Evolutionary conservation across 2,329 filamentous ascomycete species (phyloP).

Genomic region (Aspergillus fumigatiaffinis): DNA sequence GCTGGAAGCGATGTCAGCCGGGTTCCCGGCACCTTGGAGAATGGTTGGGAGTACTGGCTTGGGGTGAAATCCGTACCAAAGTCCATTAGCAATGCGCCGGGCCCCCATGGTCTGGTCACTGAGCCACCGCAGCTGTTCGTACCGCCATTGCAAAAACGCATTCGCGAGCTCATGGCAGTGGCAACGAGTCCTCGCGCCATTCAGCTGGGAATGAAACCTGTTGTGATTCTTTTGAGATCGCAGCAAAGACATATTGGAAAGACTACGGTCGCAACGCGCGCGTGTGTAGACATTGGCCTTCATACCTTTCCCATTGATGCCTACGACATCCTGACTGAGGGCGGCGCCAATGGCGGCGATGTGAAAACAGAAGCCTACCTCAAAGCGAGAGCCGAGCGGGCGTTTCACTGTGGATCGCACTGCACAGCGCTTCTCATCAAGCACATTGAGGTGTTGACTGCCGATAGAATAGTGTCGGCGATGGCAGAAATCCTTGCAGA

Average conservation of each 20-base stretch:
- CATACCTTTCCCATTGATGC: constrained; percentile 87
- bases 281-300: constrained; percentile 83
- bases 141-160: constrained; percentile 61
- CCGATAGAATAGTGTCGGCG: constrained; percentile 81
- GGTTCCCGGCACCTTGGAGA: constrained; percentile 71
- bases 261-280: constrained; percentile 68
- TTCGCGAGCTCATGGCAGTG: constrained; percentile 81
- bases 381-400: constrained; percentile 80
- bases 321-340: constrained; percentile 92
- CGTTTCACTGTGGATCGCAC: constrained; percentile 79
- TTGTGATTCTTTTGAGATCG: constrained; percentile 83
- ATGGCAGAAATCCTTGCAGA: constrained; percentile 80
- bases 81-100: constrained; percentile 26
- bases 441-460: constrained; percentile 86
- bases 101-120: constrained; percentile 33
- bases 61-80: constrained; percentile 66
- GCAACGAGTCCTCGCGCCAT: constrained; percentile 85
- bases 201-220: constrained; percentile 78
- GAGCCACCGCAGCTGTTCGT: constrained; percentile 46
- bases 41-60: constrained; percentile 86
- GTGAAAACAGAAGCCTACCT: constrained; percentile 92
- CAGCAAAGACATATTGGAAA: constrained; percentile 94
- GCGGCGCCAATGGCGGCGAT: constrained; percentile 78
- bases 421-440: constrained; percentile 80
- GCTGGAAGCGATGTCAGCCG: constrained; percentile 81